A percentile compares a stretch with the other conserved stretches of the same genome.
Evolutionary conservation across 352 stramenopile species (phyloP).

Genomic region (Phytophthora sp.): DNA sequence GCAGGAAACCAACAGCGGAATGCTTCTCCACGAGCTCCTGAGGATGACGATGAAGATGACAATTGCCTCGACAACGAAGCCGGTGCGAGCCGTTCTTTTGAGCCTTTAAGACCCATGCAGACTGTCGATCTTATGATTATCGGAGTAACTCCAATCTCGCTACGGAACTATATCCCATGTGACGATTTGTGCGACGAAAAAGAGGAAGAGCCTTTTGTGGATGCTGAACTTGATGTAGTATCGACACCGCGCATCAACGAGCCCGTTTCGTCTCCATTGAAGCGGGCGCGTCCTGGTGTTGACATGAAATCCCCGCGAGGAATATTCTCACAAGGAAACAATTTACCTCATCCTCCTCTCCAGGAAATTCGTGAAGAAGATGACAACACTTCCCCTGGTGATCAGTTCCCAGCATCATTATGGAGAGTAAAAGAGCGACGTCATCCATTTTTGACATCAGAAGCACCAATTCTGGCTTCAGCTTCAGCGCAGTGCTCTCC

Average conservation of each 20-base stretch:
- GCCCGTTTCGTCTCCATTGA: constrained; percentile 28
- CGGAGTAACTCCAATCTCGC: constrained; percentile 24
- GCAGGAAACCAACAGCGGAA: constrained; percentile 20
- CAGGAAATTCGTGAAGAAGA: constrained; percentile 57
- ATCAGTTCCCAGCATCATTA: background rate
- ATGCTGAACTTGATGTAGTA: constrained; percentile 16
- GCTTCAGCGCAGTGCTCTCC: constrained; percentile 25
- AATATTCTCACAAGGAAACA: constrained; percentile 1
- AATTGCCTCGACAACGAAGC: background rate
- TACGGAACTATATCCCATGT: constrained; percentile 16
- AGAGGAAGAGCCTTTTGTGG: constrained; percentile 23
- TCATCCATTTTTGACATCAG: constrained; percentile 7
- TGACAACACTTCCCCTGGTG: background rate
- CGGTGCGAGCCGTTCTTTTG: background rate
- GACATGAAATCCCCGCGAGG: constrained; percentile 9
- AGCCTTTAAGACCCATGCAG: background rate
- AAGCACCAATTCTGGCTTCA: constrained; percentile 72
- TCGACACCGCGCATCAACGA: constrained; percentile 7
- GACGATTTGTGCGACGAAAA: constrained; percentile 13
- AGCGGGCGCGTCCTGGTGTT: constrained; percentile 18
- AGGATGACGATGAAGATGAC: constrained; percentile 22
- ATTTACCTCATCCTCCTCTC: constrained; percentile 33
- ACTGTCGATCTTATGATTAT: constrained; percentile 30
- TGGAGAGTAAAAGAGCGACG: constrained; percentile 13
- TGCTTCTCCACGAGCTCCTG: constrained; percentile 12